Evolutionary conservation across 768 basidiomycete genomes (phyloP).

Genomic region (Suillus brevipes): DNA sequence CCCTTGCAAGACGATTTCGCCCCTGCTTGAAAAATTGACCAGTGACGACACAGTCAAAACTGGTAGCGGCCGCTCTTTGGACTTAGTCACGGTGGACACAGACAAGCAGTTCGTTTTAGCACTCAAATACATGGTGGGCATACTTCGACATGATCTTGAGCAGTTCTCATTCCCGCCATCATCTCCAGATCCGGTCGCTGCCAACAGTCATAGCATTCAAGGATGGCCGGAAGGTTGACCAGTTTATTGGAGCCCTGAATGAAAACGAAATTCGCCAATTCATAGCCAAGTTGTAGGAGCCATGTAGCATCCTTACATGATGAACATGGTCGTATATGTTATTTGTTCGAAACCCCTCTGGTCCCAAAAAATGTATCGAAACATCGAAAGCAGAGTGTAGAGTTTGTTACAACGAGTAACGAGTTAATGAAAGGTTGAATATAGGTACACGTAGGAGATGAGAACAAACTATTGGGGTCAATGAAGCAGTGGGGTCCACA

Average conservation of each 20-base stretch:
- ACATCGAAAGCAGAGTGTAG: conserved; percentile 4
- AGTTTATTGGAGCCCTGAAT: conserved; percentile 63
- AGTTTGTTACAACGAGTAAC: background rate
- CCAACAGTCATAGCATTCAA: conserved; percentile 81
- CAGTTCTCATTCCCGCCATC: background rate
- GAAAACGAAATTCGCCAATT: conserved; percentile 46
- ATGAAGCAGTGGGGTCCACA: conserved; percentile 13
- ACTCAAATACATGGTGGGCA: conserved; percentile 46
- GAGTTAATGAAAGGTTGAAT: conserved; percentile 12
- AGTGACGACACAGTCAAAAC: conserved; percentile 43
- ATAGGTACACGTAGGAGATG: conserved; percentile 15
- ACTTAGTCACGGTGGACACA: conserved; percentile 71
- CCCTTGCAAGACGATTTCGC: conserved; percentile 74
- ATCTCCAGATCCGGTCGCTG: conserved; percentile 61
- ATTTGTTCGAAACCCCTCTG: background rate
- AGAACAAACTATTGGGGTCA: conserved; percentile 5
- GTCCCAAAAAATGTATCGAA: conserved; percentile 1
- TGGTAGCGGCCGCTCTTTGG: conserved; percentile 57
- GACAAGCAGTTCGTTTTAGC: conserved; percentile 56
- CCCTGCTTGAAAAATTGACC: conserved; percentile 63
- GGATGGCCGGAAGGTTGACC: conserved; percentile 54
- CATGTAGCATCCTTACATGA: background rate
- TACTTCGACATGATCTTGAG: conserved; percentile 10
- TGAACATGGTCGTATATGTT: background rate
- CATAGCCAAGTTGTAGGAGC: conserved; percentile 39